phyloP scores from a whole-genome alignment of 352 stramenopile species.

The Phytopythium litorale region DNA sequence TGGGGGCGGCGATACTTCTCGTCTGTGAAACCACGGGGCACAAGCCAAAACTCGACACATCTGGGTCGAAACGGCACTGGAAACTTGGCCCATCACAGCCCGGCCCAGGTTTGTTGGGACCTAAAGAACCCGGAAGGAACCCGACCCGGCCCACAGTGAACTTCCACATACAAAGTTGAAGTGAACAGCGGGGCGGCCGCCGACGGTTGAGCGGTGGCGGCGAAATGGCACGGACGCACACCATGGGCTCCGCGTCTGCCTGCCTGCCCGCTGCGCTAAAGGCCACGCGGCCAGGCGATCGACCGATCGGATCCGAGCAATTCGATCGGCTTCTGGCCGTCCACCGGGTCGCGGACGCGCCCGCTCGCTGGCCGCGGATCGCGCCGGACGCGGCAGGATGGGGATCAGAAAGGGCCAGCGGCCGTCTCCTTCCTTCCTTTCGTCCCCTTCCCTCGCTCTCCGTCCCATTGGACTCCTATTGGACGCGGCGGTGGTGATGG shows the following conservation, averaged over 20 bases:
- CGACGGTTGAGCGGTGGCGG: neutral
- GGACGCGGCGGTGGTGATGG: neutral
- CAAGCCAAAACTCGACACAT: too few species aligned
- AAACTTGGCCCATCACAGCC: too few species aligned
- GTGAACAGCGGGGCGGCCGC: neutral
- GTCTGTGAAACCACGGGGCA: too few species aligned
- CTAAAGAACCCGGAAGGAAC: too few species aligned
- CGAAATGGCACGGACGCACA: neutral
- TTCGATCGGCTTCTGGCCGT: too few species aligned
- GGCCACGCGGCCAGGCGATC: too few species aligned
- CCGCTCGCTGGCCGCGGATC: neutral
- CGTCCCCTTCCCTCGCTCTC: too few species aligned
- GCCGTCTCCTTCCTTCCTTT: neutral
- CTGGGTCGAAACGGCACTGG: too few species aligned
- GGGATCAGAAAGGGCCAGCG: neutral
- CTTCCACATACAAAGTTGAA: conserved; percentile 2
- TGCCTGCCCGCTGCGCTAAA: neutral
- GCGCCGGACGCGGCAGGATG: neutral
- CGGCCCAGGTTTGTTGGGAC: too few species aligned
- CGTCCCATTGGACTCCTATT: neutral
- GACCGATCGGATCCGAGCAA: too few species aligned
- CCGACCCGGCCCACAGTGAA: neutral
- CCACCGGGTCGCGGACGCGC: neutral
- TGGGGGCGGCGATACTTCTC: too few species aligned
- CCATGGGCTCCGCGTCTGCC: too few species aligned